A percentile compares a stretch with the other conserved stretches of the same genome.
phyloP scores from a whole-genome alignment of 73 alveolate species.

The Paraurostyla sp. region DNA sequence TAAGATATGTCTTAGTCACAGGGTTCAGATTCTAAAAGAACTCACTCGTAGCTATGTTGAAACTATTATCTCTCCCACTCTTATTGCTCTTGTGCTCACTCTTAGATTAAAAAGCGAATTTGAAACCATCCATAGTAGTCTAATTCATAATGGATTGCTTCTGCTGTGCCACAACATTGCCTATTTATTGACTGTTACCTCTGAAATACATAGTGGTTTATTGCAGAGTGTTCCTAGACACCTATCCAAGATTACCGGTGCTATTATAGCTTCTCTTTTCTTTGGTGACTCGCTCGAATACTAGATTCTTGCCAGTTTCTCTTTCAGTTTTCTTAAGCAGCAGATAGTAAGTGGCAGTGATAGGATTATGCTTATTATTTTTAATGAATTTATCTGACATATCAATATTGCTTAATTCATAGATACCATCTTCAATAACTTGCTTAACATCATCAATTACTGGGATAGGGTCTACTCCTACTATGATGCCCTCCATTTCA shows the following conservation, averaged over 20 bases:
- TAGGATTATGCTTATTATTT: slow-evolving; percentile 84
- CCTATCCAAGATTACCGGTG: slow-evolving; percentile 36
- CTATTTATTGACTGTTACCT: slow-evolving; percentile 16
- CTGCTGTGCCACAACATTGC: background rate
- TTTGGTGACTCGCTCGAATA: slow-evolving; percentile 57
- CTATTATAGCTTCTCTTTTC: slow-evolving; percentile 71
- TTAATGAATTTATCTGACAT: background rate
- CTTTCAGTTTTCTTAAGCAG: slow-evolving; percentile 72
- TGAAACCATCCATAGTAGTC: slow-evolving; percentile 26
- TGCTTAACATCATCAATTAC: slow-evolving; percentile 64
- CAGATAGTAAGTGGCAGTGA: slow-evolving; percentile 88
- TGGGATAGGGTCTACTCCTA: slow-evolving; percentile 64
- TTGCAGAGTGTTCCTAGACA: background rate
- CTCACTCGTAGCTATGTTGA: slow-evolving; percentile 1
- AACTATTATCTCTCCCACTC: background rate
- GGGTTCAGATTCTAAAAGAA: slow-evolving; percentile 25
- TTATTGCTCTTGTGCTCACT: background rate
- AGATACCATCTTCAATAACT: slow-evolving; percentile 37
- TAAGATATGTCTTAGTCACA: background rate
- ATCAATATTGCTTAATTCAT: background rate
- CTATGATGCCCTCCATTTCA: slow-evolving; percentile 54
- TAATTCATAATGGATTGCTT: slow-evolving; percentile 4
- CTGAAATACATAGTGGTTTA: slow-evolving; percentile 13
- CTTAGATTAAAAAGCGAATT: background rate
- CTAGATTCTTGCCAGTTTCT: slow-evolving; percentile 34